Base-by-base conservation (phyloP, 2,329 filamentous ascomycete genomes). In the Clarireedia paspali region DNA sequence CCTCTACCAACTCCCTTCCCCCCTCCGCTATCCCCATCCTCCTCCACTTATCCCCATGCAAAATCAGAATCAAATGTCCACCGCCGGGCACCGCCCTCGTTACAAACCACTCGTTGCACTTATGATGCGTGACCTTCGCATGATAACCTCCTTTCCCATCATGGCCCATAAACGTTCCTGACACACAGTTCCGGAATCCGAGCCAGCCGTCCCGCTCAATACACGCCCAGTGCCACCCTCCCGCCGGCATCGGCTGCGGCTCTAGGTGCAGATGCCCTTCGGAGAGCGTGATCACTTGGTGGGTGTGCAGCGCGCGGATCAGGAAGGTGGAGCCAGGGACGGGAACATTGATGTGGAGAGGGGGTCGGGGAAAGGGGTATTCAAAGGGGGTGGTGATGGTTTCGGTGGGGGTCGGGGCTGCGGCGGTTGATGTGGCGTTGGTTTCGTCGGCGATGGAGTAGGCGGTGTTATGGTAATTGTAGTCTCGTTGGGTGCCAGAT, bases 161-260 rank as follows among this genome's bases (percentile, higher is more conserved):
- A 48, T 53, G 51, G 0, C 51, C 51, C 17, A 53, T 48, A 23
- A 53, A 53, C 39, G 24, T 44, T 23, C 44, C 51, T 0, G 51
- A 53, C 5, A 53, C 44, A 24, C 44, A 40, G 15, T 53, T 53
- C 23, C 51, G 44, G n/a, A 53, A 48, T 10, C 51, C 51, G 12
- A 53, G n/a, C 51, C 51, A 53, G 5, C 51, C 51, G 5, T 53
- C 44, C 42, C 23, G 27, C 34, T 53, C 51, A 27, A 48, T 17
- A 15, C 51, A 53, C 27, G 15, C 20, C 51, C 51, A 53, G 26
- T 53, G 51, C 12, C 27, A 53, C 12, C 51, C 51, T 5, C 51
- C 51, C 3, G 30, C 34, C 4, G 12, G 20, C 10, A 30, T 23
- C 4, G 38, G 2, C 14, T 14, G 15, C 12, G 42, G 42, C 14